phyloP scores from a whole-genome alignment of 2,329 filamentous ascomycete genomes.

The Cercospora canescens region DNA sequence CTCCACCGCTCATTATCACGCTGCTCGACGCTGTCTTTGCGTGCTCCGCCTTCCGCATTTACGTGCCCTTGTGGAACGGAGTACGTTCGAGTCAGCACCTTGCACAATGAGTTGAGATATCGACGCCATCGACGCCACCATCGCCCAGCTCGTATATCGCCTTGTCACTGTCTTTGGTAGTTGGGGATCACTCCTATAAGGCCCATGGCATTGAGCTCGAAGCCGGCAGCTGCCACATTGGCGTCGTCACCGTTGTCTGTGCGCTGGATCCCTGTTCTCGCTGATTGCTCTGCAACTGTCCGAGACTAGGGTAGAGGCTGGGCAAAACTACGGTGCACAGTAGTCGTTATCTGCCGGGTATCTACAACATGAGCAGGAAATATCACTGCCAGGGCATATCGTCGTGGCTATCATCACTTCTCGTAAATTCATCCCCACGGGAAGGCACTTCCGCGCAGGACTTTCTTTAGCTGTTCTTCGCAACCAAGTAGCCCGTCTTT shows the following conservation, averaged over 20 bases:
- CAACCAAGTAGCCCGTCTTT: constrained; percentile 29
- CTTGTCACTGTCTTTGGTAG: not conserved
- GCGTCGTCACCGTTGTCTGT: not conserved
- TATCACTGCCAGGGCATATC: not conserved
- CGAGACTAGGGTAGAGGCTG: constrained; percentile 1
- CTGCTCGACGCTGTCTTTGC: not conserved
- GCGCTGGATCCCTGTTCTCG: not conserved
- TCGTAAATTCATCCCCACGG: constrained; percentile 25
- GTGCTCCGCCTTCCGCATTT: not conserved
- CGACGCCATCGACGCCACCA: constrained; percentile 2
- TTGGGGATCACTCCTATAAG: constrained; percentile 3
- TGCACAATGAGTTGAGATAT: not conserved
- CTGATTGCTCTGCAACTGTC: not conserved
- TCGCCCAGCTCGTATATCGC: constrained; percentile 9
- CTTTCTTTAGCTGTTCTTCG: constrained; percentile 30
- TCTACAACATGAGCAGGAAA: not conserved
- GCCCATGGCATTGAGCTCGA: not conserved
- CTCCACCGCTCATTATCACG: not conserved
- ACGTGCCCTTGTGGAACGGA: not conserved
- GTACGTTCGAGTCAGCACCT: not conserved
- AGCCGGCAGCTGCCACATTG: not conserved
- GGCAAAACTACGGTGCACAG: not conserved
- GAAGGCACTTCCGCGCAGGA: constrained; percentile 30
- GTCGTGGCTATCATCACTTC: constrained; percentile 4
- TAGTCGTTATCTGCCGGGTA: not conserved